Conservation (phyloP, 192 early-diverging fungal species). For the Coemansia sp. region DNA sequence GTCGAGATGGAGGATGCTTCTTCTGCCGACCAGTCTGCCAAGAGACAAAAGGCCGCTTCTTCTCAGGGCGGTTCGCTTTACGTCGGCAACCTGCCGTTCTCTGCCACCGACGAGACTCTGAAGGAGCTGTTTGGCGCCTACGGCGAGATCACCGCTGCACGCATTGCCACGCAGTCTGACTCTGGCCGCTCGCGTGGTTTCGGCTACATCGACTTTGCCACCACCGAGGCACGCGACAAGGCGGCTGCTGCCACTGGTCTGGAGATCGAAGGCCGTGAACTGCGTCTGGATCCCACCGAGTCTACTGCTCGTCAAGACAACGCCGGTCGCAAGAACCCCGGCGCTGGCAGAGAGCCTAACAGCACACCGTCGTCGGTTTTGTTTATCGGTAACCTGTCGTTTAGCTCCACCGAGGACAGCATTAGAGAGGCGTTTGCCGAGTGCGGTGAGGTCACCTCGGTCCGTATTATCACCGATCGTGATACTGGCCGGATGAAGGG, state of each 20-base stretch:
- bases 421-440: slow-evolving; percentile 90
- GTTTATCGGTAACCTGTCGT: slow-evolving; percentile 85
- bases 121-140: slow-evolving; percentile 68
- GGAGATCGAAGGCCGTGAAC: slow-evolving; percentile 80
- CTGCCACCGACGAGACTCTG: slow-evolving; percentile 74
- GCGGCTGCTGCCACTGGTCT: slow-evolving; percentile 68
- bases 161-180: slow-evolving; percentile 76
- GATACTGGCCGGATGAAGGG: slow-evolving; percentile 86
- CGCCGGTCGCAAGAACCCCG: background rate
- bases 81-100: slow-evolving; percentile 90
- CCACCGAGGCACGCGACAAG: slow-evolving; percentile 64
- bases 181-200: slow-evolving; percentile 68
- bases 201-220: slow-evolving; percentile 87
- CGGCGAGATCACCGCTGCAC: slow-evolving; percentile 72
- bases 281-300: slow-evolving; percentile 71
- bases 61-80: slow-evolving; percentile 70
- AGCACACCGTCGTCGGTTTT: slow-evolving; percentile 69
- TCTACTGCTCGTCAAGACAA: slow-evolving; percentile 18
- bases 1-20: slow-evolving; percentile 28
- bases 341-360: slow-evolving; percentile 35
- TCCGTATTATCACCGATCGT: slow-evolving; percentile 81
- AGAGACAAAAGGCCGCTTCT: slow-evolving; percentile 60
- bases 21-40: slow-evolving; percentile 36
- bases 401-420: slow-evolving; percentile 88
- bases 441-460: slow-evolving; percentile 84